Base-by-base conservation (phyloP, 805 yeast species). In the Candida sanyiensis region DNA sequence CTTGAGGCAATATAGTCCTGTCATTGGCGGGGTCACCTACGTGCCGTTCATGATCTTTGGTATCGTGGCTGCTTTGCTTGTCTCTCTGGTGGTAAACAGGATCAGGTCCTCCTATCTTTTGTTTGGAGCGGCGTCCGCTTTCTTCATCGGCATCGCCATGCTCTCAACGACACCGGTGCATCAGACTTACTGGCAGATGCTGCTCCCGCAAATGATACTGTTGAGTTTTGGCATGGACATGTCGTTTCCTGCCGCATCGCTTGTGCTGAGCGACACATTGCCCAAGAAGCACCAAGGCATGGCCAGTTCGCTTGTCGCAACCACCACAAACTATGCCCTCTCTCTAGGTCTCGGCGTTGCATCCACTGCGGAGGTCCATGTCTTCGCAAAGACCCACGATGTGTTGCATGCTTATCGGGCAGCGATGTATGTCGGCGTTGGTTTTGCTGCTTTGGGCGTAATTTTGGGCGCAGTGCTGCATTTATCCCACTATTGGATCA, bases 141-240 rank as follows among this genome's bases (percentile, higher is more conserved):
- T 82, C 51, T 58, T 66, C 44, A 62, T 65, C n/a, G 83, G 85
- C 1, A 58, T 66, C 27, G 52, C 73, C 0, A 63, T 80, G 61
- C 59, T 76, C 15, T 69, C 79, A 2, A 63, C 73, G 0, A 66
- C 75, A 36, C 87, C 88, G 0, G 70, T 71, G 1, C 49, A 72
- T 37, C 83, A 82, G 53, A 63, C 73, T 0, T 84, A 70, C 52
- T 83, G 76, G 72, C 64, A 69, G 7, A 67, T 76, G 51, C 57
- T 73, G 3, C 68, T 83, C 50, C 77, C 80, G 3, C 69, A 73
- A 22, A 64, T 73, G 66, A 48, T 77, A 13, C 59, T 83, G 6
- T 59, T 75, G 5, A 71, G 79, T 11, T 80, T 78, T 67, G 94
- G 87, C 3, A 81, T 83, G 88, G 90, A 83, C 55, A 62, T 79